These are phyloP conservation scores for Nemania sp. DNA, from an alignment of 2,329 filamentous ascomycete species.

Conservation along the genomic window DNA sequence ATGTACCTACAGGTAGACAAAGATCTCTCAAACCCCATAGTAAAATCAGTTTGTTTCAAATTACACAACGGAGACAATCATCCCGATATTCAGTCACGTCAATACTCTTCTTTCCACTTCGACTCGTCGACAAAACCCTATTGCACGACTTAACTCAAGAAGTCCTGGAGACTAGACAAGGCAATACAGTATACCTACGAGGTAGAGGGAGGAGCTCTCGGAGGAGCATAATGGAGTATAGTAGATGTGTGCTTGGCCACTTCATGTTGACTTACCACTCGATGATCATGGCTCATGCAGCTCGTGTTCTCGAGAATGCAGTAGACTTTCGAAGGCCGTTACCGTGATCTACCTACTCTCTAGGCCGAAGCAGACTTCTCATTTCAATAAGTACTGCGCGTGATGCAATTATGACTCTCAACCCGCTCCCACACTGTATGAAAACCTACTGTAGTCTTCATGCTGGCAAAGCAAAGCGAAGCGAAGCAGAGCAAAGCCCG, in stretches of 20 bases:
- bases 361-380: not conserved
- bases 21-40: not conserved
- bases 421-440: slow-evolving; percentile 9
- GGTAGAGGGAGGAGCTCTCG: not conserved
- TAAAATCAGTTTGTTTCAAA: not conserved
- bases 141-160: not conserved
- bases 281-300: slow-evolving; percentile 22
- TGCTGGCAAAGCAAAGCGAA: slow-evolving; percentile 1
- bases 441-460: slow-evolving; percentile 10
- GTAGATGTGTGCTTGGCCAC: slow-evolving; percentile 20
- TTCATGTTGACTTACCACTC: slow-evolving; percentile 13
- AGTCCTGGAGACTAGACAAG: not conserved
- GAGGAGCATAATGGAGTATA: slow-evolving; percentile 9
- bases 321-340: not conserved
- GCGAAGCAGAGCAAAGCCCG: not conserved
- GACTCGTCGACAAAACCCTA: not conserved
- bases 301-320: slow-evolving; percentile 14
- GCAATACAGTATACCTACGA: not conserved
- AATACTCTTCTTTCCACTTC: not conserved
- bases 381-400: slow-evolving; percentile 6
- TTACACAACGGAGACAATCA: slow-evolving; percentile 3
- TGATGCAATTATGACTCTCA: slow-evolving; percentile 33
- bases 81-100: not conserved
- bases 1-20: slow-evolving; percentile 4
- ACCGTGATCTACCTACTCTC: slow-evolving; percentile 2